These are phyloP conservation scores for Colletotrichum tabaci DNA, from an alignment of 2,329 filamentous ascomycete species.

Conservation along the genomic window DNA sequence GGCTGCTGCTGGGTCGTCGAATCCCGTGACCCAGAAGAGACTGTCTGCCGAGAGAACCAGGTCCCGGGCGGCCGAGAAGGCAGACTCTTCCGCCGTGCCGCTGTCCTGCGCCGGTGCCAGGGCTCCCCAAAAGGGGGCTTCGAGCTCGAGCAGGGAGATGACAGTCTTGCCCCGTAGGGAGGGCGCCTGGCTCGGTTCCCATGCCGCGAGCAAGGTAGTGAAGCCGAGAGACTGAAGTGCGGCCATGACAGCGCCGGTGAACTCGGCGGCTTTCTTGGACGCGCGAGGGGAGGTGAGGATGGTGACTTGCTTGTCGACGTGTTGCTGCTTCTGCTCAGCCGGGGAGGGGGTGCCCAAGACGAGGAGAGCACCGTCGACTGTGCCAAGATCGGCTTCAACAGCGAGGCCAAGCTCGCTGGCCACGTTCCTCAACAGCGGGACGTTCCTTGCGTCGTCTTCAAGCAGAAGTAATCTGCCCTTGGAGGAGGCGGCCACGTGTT, in stretches of 20 bases:
- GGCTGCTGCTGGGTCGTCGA: background rate
- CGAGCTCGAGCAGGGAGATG: background rate
- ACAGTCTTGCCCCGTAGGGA: background rate
- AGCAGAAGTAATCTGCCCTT: background rate
- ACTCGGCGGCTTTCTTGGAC: background rate
- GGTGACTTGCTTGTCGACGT: background rate
- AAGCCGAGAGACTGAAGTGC: background rate
- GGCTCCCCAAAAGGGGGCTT: background rate
- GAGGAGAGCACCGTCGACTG: background rate
- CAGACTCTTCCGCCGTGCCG: background rate
- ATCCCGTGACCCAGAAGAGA: background rate
- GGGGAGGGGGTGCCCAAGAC: background rate
- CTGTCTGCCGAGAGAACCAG: background rate
- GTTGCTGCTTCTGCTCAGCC: background rate
- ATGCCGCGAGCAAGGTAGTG: background rate
- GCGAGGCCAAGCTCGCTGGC: background rate
- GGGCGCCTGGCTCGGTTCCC: background rate
- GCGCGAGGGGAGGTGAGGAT: background rate
- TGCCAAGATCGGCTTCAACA: background rate
- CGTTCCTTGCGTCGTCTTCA: background rate
- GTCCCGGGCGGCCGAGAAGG: background rate
- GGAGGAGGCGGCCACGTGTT: background rate
- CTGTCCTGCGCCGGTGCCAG: background rate
- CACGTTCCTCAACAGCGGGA: background rate
- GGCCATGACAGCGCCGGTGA: background rate